A percentile compares a stretch with the other conserved stretches of the same genome.
phyloP scores from a whole-genome alignment of 2,329 filamentous ascomycete genomes.

The Botryosphaeria agaves region DNA sequence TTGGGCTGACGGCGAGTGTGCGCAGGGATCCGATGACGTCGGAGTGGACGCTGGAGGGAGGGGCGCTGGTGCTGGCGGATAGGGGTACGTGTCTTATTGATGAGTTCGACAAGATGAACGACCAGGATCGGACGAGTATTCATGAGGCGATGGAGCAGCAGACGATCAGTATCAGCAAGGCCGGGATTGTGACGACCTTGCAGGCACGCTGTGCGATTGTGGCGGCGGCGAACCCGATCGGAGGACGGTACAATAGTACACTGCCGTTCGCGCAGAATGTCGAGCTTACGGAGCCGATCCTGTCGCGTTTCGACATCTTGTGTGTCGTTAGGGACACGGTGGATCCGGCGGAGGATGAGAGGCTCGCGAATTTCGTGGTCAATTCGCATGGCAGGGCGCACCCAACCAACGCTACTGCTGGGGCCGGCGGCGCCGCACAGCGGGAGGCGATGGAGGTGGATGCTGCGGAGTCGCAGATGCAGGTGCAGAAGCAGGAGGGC shows the following conservation, averaged over 20 bases:
- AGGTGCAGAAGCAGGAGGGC: conserved; percentile 31
- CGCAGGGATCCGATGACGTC: conserved; percentile 86
- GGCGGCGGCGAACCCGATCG: conserved; percentile 89
- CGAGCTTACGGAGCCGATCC: conserved; percentile 87
- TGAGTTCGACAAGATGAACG: conserved; percentile 99
- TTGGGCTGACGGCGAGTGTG: conserved; percentile 93
- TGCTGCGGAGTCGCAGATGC: conserved; percentile 29
- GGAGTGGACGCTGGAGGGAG: conserved; percentile 95
- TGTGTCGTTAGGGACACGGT: conserved; percentile 94
- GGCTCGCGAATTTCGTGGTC: conserved; percentile 86
- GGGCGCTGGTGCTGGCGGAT: conserved; percentile 86
- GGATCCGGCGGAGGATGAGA: conserved; percentile 80
- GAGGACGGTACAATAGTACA: conserved; percentile 90
- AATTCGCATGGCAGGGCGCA: conserved; percentile 87
- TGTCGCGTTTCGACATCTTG: conserved; percentile 95
- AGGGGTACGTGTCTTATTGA: conserved; percentile 92
- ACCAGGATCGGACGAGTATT: conserved; percentile 93
- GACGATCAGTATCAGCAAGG: conserved; percentile 97
- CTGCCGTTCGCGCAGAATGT: conserved; percentile 94
- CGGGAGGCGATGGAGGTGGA: conserved; percentile 32
- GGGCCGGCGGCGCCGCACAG: conserved; percentile 30
- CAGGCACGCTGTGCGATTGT: conserved; percentile 94
- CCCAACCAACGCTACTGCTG: conserved; percentile 28
- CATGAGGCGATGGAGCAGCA: conserved; percentile 99
- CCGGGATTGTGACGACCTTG: conserved; percentile 91